Evolutionary conservation across 768 basidiomycete genomes (phyloP).

Genomic region (Termitomyces sp.): DNA sequence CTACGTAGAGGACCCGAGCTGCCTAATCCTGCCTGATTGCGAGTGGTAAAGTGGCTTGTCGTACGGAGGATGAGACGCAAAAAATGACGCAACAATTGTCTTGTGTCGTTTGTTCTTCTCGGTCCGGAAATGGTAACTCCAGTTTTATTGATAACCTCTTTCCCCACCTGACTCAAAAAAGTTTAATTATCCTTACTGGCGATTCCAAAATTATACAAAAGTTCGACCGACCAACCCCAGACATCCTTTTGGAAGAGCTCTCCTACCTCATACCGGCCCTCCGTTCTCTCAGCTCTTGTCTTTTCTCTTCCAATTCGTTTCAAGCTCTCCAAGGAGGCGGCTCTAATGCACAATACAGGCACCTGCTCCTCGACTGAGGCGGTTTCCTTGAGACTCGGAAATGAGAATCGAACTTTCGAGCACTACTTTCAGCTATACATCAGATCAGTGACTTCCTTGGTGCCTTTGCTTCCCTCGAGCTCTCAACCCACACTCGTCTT

Average conservation of each 20-base stretch:
- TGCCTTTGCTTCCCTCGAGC: background rate
- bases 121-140: background rate
- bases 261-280: background rate
- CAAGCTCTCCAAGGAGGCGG: background rate
- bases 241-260: background rate
- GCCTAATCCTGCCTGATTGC: background rate
- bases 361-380: background rate
- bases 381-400: background rate
- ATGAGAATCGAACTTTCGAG: background rate
- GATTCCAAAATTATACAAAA: background rate
- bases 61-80: no score
- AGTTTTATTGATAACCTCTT: background rate
- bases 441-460: background rate
- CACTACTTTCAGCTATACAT: no score
- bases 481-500: background rate
- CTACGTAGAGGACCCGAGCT: background rate
- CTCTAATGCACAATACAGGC: background rate
- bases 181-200: background rate
- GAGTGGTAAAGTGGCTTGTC: background rate
- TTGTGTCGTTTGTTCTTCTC: background rate
- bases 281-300: background rate
- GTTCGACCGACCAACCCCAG: background rate
- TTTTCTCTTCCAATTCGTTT: background rate
- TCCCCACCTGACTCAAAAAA: background rate
- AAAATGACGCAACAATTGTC: background rate